Percentiles rank a stretch among this genome's conserved stretches.
phyloP scores from a whole-genome alignment of 2,329 filamentous ascomycete genomes.

The Aaosphaeria arxii region DNA sequence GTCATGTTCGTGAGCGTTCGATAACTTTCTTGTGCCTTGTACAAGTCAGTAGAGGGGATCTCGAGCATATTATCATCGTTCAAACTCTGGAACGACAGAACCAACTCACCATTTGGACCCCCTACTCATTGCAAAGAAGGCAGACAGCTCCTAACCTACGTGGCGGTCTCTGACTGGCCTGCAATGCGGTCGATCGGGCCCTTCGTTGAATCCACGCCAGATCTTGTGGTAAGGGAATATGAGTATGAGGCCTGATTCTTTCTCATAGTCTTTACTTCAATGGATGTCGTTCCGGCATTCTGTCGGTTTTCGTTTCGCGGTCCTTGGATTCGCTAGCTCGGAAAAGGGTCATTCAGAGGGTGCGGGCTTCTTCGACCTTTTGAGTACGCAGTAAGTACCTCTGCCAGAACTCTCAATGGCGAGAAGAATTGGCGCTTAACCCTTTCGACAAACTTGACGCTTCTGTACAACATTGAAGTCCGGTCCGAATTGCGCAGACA shows the following conservation, averaged over 20 bases:
- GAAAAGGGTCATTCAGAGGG: slow-evolving; percentile 5
- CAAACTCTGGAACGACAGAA: too few species aligned
- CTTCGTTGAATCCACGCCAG: slow-evolving; percentile 7
- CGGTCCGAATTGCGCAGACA: slow-evolving; percentile 17
- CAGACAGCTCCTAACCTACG: slow-evolving; percentile 24
- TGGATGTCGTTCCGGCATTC: not conserved
- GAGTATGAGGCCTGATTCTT: too few species aligned
- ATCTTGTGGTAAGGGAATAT: not conserved
- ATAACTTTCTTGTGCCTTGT: too few species aligned
- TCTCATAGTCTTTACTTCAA: not conserved
- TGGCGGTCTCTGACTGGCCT: slow-evolving; percentile 44
- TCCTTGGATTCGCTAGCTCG: slow-evolving; percentile 1
- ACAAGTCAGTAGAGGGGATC: too few species aligned
- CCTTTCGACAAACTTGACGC: slow-evolving; percentile 17
- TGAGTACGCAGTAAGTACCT: slow-evolving; percentile 10
- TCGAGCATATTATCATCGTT: too few species aligned
- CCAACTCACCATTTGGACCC: too few species aligned
- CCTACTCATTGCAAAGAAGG: too few species aligned
- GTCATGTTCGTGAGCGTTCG: too few species aligned
- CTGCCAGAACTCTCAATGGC: slow-evolving; percentile 8
- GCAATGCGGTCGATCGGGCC: slow-evolving; percentile 32
- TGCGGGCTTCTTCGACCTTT: slow-evolving; percentile 21
- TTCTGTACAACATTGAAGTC: slow-evolving; percentile 27
- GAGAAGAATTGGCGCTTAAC: slow-evolving; percentile 32
- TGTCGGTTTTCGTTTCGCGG: not conserved